Evolutionary conservation across 345 rosid genomes (phyloP).

Genomic region (Eucalyptus pauciflora): DNA sequence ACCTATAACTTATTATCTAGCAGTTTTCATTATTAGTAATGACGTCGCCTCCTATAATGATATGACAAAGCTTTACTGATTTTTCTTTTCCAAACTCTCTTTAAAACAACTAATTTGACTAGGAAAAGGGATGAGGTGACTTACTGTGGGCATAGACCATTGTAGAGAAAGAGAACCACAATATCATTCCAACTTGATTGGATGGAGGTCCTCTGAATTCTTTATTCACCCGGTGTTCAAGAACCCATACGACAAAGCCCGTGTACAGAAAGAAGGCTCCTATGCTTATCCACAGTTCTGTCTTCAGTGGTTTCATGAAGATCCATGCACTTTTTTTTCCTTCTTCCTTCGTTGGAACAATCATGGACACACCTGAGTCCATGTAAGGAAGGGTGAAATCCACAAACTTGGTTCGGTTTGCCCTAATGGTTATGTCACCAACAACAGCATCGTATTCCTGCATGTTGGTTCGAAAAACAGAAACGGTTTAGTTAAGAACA

Average conservation of each 20-base stretch:
- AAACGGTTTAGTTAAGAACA: neutral
- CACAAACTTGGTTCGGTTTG: neutral
- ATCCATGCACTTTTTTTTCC: conserved; percentile 7
- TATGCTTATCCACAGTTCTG: conserved; percentile 19
- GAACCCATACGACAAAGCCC: conserved; percentile 13
- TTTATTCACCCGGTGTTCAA: conserved; percentile 15
- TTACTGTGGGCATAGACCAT: conserved; percentile 25
- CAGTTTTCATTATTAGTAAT: neutral
- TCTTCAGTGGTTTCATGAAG: conserved; percentile 28
- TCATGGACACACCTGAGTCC: conserved; percentile 17
- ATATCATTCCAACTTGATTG: conserved; percentile 5
- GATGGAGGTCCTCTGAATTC: conserved; percentile 8
- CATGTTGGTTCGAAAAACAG: neutral
- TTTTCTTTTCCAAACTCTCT: neutral
- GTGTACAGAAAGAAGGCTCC: conserved; percentile 4
- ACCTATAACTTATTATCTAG: neutral
- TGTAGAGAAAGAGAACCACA: conserved; percentile 21
- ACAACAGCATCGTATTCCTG: conserved; percentile 3
- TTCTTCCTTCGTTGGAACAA: conserved; percentile 3
- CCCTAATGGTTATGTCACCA: conserved; percentile 12
- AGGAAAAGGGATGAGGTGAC: neutral
- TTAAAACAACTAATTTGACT: neutral
- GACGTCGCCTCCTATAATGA: neutral
- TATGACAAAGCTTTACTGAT: neutral
- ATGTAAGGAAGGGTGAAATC: conserved; percentile 33